A percentile compares a stretch with the other conserved stretches of the same genome.
phyloP scores from a whole-genome alignment of 441 rosid genomes.

The Adansonia madagascariensis region DNA sequence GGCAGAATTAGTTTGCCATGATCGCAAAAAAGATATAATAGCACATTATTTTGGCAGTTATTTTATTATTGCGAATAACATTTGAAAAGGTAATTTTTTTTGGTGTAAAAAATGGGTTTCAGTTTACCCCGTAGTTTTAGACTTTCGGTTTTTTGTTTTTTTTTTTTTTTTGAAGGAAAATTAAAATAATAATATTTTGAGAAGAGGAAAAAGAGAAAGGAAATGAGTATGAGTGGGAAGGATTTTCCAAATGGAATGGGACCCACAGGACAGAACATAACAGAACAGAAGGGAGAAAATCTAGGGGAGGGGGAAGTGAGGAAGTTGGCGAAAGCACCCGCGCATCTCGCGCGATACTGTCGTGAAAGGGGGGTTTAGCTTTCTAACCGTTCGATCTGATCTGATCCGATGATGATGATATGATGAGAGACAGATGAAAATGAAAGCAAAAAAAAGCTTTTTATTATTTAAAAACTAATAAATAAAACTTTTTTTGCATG shows the following conservation, averaged over 20 bases:
- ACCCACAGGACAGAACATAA: not conserved
- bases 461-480: too few relatives aligned
- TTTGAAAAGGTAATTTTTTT: not conserved
- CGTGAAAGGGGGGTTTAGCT: conserved; percentile 23
- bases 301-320: conserved; percentile 2
- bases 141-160: too few relatives aligned
- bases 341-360: conserved; percentile 64
- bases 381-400: conserved; percentile 37
- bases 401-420: not conserved
- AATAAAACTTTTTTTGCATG: too few relatives aligned
- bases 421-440: not conserved
- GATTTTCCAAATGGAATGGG: not conserved
- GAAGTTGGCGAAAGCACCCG: conserved; percentile 42
- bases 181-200: too few relatives aligned
- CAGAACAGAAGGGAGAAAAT: not conserved
- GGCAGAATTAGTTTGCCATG: not conserved
- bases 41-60: not conserved
- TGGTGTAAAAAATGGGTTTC: not conserved
- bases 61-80: not conserved
- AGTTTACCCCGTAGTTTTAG: too few relatives aligned
- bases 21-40: not conserved
- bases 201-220: too few relatives aligned
- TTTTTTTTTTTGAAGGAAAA: too few relatives aligned
- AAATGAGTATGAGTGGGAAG: not conserved
- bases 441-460: too few relatives aligned